These are phyloP conservation scores for Phylloporus sp. DNA, from an alignment of 768 basidiomycete genomes.

Conservation along the genomic window DNA sequence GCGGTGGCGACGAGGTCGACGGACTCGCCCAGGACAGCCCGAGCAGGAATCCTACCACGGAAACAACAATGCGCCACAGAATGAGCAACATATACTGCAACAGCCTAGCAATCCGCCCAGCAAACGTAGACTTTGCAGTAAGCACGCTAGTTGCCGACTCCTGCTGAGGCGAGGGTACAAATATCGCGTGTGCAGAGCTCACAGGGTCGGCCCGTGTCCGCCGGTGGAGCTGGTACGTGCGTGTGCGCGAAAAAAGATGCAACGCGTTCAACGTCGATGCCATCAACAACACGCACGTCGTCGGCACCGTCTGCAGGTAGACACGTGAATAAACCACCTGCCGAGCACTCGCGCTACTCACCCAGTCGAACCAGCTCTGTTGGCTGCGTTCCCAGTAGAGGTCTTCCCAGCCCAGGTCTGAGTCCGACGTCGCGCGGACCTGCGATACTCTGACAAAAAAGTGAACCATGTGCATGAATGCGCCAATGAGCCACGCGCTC, in stretches of 20 bases:
- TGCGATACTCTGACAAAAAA: conserved; percentile 61
- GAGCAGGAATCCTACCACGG: conserved; percentile 64
- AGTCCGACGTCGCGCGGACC: conserved; percentile 52
- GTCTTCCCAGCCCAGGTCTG: conserved; percentile 76
- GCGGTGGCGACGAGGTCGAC: conserved; percentile 30
- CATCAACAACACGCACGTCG: conserved; percentile 52
- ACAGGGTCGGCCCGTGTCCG: conserved; percentile 53
- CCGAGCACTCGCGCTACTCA: conserved; percentile 31
- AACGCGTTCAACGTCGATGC: conserved; percentile 57
- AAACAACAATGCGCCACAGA: conserved; percentile 50
- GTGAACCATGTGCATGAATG: conserved; percentile 62
- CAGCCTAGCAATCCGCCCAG: conserved; percentile 32
- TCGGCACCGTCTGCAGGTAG: conserved; percentile 55
- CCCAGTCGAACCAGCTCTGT: conserved; percentile 79
- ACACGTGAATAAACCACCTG: conserved; percentile 8
- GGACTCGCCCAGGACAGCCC: conserved; percentile 50
- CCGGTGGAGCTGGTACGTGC: conserved; percentile 64
- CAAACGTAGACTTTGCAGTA: conserved; percentile 42
- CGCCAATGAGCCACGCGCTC: conserved; percentile 63
- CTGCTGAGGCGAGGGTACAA: conserved; percentile 47
- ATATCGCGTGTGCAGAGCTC: conserved; percentile 65
- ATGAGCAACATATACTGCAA: conserved; percentile 35
- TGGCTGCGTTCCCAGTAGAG: conserved; percentile 66
- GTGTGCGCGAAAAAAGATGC: conserved; percentile 67
- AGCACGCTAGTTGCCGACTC: conserved; percentile 29